phyloP scores from a whole-genome alignment of 2,329 filamentous ascomycete genomes.

The Arthrobotrys iridis region DNA sequence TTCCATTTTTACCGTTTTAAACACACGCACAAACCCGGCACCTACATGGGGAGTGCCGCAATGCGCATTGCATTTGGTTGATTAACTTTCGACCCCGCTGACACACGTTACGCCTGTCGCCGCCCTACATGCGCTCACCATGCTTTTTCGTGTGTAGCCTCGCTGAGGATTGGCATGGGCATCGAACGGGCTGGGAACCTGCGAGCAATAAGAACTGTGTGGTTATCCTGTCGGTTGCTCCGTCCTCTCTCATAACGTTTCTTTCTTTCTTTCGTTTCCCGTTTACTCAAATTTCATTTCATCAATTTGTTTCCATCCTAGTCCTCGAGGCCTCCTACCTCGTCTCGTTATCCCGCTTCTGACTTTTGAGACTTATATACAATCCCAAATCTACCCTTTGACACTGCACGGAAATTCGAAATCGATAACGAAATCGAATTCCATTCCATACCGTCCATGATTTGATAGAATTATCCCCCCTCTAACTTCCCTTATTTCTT shows the following conservation, averaged over 20 bases:
- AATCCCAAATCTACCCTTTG: slow-evolving; percentile 24
- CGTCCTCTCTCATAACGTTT: slow-evolving; percentile 43
- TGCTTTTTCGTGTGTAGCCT: slow-evolving; percentile 52
- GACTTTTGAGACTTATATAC: slow-evolving; percentile 27
- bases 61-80: slow-evolving; percentile 43
- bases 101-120: slow-evolving; percentile 52
- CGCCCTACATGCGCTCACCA: slow-evolving; percentile 37
- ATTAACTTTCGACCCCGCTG: slow-evolving; percentile 47
- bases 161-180: slow-evolving; percentile 41
- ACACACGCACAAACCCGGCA: background rate
- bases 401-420: background rate
- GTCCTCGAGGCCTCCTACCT: slow-evolving; percentile 4
- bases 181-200: slow-evolving; percentile 27
- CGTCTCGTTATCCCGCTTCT: background rate
- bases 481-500: background rate
- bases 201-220: slow-evolving; percentile 53
- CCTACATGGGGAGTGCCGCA: slow-evolving; percentile 38
- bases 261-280: background rate
- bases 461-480: slow-evolving; percentile 20
- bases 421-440: slow-evolving; percentile 25
- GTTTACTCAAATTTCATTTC: slow-evolving; percentile 10
- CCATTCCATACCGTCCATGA: slow-evolving; percentile 24
- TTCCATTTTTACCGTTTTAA: slow-evolving; percentile 11
- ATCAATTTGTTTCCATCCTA: slow-evolving; percentile 10
- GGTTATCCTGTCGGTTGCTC: slow-evolving; percentile 50